Conservation (phyloP, 2,329 filamentous ascomycete genomes). For the Monilinia fructigena region DNA sequence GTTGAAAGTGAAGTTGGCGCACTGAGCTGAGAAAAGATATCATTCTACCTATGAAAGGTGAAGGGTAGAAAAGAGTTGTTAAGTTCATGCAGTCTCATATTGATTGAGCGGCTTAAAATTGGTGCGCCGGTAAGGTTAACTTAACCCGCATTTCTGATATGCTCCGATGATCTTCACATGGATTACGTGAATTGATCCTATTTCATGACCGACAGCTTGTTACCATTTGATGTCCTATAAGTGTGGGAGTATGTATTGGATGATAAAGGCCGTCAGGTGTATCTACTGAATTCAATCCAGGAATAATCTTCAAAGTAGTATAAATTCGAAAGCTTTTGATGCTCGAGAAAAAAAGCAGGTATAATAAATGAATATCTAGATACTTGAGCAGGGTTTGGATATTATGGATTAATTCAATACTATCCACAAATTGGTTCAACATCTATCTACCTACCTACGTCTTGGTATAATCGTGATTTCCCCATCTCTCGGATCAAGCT, state of each 20-base stretch:
- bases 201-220: background rate
- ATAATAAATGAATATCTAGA: background rate
- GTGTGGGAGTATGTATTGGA: background rate
- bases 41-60: background rate
- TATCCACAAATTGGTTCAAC: background rate
- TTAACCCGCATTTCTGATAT: background rate
- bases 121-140: background rate
- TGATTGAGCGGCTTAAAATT: background rate
- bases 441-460: background rate
- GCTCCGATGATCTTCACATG: conserved; percentile 14
- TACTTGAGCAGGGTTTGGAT: background rate
- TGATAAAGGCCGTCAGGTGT: background rate
- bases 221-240: background rate
- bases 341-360: background rate
- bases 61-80: background rate
- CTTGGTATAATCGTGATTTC: conserved; percentile 33
- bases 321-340: background rate
- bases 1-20: background rate
- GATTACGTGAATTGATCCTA: background rate
- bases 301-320: background rate
- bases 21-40: background rate
- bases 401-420: background rate
- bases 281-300: background rate
- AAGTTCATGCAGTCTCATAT: background rate
- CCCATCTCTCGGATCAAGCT: conserved; percentile 35